A percentile compares a stretch with the other conserved stretches of the same genome.
phyloP scores from a whole-genome alignment of 1,284 basidiomycete genomes.

The Thelephora terrestris region DNA sequence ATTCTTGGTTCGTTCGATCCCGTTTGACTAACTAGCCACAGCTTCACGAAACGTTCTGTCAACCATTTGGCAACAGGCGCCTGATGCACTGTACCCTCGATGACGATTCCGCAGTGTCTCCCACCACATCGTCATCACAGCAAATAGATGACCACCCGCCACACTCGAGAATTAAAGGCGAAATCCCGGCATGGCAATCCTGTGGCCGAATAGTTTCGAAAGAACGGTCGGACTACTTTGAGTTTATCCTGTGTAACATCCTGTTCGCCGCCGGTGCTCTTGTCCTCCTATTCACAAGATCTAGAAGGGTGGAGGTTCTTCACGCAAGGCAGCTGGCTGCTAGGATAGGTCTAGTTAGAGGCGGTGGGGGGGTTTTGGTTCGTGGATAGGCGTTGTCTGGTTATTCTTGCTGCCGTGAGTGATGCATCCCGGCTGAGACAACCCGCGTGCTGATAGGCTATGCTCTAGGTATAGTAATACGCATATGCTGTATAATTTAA shows the following conservation, averaged over 20 bases:
- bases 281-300: conserved; percentile 54
- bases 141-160: conserved; percentile 8
- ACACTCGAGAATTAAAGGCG: conserved; percentile 32
- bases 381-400: conserved; percentile 5
- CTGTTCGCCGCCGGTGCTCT: conserved; percentile 60
- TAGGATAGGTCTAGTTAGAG: conserved; percentile 56
- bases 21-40: conserved; percentile 20
- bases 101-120: conserved; percentile 15
- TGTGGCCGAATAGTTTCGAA: conserved; percentile 74
- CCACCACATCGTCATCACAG: conserved; percentile 11
- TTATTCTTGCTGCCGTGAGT: too few relatives aligned
- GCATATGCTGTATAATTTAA: too few relatives aligned
- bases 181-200: conserved; percentile 80
- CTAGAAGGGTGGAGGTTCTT: conserved; percentile 54
- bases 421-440: too few relatives aligned
- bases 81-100: conserved; percentile 68
- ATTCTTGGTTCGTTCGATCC: not conserved
- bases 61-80: conserved; percentile 83
- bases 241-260: conserved; percentile 78
- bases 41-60: conserved; percentile 81
- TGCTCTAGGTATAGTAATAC: too few relatives aligned
- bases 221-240: conserved; percentile 79
- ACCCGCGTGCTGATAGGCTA: too few relatives aligned
- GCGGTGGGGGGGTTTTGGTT: conserved; percentile 18
- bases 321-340: conserved; percentile 78